Percentiles rank a stretch among this genome's conserved stretches.
Conservation (phyloP, 2,329 filamentous ascomycete species). For the Teratosphaeria viscida region DNA sequence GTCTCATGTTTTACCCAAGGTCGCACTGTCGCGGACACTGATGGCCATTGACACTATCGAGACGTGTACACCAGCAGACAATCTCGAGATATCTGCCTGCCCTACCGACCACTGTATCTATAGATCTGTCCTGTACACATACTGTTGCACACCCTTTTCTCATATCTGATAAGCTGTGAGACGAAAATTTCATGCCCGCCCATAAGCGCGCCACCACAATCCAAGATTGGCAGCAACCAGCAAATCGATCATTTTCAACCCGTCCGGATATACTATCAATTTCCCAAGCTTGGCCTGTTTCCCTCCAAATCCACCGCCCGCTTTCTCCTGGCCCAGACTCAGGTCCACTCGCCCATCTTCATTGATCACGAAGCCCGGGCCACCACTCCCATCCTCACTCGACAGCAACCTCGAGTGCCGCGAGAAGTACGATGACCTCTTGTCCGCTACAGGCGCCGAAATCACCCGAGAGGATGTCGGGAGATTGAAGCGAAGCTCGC, state of each 20-base stretch:
- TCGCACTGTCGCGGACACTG: neutral
- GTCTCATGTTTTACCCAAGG: neutral
- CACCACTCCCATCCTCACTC: slow-evolving; percentile 5
- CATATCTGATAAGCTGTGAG: neutral
- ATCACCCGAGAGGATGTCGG: slow-evolving; percentile 41
- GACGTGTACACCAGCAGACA: neutral
- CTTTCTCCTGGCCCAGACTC: slow-evolving; percentile 68
- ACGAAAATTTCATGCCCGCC: slow-evolving; percentile 25
- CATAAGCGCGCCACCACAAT: slow-evolving; percentile 87
- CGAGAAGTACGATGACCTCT: slow-evolving; percentile 17
- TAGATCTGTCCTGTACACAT: neutral
- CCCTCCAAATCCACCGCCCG: slow-evolving; percentile 75
- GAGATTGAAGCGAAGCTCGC: slow-evolving; percentile 84
- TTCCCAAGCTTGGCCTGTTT: slow-evolving; percentile 90
- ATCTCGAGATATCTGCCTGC: neutral
- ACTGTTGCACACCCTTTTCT: neutral
- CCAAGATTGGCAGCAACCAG: slow-evolving; percentile 85
- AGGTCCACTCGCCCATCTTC: slow-evolving; percentile 51
- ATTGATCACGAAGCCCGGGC: slow-evolving; percentile 12
- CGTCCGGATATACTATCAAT: slow-evolving; percentile 78
- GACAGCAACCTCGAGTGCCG: slow-evolving; percentile 4
- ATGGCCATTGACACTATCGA: neutral
- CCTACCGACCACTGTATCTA: neutral
- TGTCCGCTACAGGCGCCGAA: slow-evolving; percentile 16
- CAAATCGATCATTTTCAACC: slow-evolving; percentile 89